A percentile compares a stretch with the other conserved stretches of the same genome.
Evolutionary conservation across 768 basidiomycete genomes (phyloP).

Genomic region (Crepidotus variabilis): DNA sequence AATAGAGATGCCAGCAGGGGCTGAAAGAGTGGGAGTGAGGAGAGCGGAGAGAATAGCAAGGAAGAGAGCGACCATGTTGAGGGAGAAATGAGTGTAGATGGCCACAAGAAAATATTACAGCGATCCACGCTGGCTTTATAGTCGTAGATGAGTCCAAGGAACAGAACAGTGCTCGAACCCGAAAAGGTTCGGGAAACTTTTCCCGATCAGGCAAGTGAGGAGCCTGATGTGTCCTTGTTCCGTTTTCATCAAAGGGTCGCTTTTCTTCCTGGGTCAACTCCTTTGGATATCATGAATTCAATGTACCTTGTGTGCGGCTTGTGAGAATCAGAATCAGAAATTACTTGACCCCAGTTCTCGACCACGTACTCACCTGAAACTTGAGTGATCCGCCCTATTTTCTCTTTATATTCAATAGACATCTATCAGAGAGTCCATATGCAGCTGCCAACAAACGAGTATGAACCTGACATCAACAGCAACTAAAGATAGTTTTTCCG

Average conservation of each 20-base stretch:
- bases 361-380: not conserved
- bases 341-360: not conserved
- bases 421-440: not conserved
- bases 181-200: not conserved
- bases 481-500: not conserved
- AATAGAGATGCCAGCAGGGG: conserved; percentile 28
- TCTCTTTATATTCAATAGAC: not conserved
- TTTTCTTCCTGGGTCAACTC: not conserved
- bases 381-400: not conserved
- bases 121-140: conserved; percentile 1
- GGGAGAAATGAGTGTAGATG: not conserved
- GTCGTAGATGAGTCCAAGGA: not conserved
- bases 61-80: conserved; percentile 17
- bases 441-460: not conserved
- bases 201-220: not conserved
- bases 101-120: not conserved
- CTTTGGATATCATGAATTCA: not conserved
- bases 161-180: conserved; percentile 6
- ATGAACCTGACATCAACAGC: not conserved
- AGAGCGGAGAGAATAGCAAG: conserved; percentile 21
- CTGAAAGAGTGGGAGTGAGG: conserved; percentile 27
- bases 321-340: not conserved
- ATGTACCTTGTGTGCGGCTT: too few species aligned
- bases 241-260: conserved; percentile 7
- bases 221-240: conserved; percentile 17